Evolutionary conservation across 306 rosid genomes (phyloP), one percentile per base, ranked within the genome.

Genomic region (Trifolium fragiferum): DNA sequence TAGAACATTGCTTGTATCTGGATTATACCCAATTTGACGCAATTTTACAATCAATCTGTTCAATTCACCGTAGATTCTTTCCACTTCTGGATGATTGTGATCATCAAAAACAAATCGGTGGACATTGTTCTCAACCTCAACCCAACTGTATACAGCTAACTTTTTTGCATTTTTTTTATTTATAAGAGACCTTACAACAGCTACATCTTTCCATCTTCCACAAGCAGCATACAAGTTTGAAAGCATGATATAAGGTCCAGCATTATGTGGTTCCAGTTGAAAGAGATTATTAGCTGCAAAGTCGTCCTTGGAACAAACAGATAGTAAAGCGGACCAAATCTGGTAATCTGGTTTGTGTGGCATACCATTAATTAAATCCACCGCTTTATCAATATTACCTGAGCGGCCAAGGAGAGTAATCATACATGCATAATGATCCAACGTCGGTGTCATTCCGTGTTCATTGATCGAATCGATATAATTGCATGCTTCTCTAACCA

Each of bases 351-450:
- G 84, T 64, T 79, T 60, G 14, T 82, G 73, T 38, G 86, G 84
- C 86, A 85, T 82, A 57, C 38, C 60, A 38, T 76, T 65, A 21
- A 85, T 85, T 66, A 85, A 53, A 67, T 82, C 78, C 23, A 85
- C 61, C 4, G 84, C 89, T 73, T 76, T 76, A 69, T 65, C 66
- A 4, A 82, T 40, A 16, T 19, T 49, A 68, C 86, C 82, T 14
- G 82, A 85, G 23, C 81, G 72, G 55, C 89, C 89, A 72, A 82
- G 73, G 41, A 85, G 86, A 79, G 80, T 82, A 14, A 82, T 47
- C 86, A 85, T 79, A 33, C 86, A 82, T 57, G 86, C 84, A 76
- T 79, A 82, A 77, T 85, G 89, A 68, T 85, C 84, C 76, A 79
- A 68, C 5, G 84, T 79, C 27, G 88, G 88, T 54, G 75, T 79